Evolutionary conservation across 2,329 filamentous ascomycete species (phyloP).

Genomic region (Colletotrichum costaricense): DNA sequence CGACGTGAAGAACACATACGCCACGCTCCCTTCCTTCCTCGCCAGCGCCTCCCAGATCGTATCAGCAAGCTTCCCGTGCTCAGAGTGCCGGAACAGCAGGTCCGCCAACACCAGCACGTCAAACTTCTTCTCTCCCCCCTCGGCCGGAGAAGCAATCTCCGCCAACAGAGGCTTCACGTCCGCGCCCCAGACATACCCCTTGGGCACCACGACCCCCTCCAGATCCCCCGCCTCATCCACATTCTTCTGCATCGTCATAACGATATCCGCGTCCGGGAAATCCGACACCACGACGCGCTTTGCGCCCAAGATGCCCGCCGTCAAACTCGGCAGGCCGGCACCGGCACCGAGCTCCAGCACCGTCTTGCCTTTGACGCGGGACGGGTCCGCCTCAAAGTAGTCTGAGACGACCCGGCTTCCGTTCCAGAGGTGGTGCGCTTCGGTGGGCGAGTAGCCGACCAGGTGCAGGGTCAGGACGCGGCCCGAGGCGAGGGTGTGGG

Average conservation of each 20-base stretch:
- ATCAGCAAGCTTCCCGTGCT: constrained; percentile 81
- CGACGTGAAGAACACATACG: constrained; percentile 93
- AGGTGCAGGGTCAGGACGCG: constrained; percentile 77
- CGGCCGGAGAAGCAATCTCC: constrained; percentile 56
- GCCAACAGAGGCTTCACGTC: constrained; percentile 68
- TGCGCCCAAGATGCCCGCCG: constrained; percentile 80
- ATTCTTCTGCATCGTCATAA: constrained; percentile 83
- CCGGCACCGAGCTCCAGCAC: constrained; percentile 92
- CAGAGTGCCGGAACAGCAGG: constrained; percentile 89
- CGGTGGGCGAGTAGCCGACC: constrained; percentile 88
- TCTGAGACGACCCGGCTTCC: constrained; percentile 81
- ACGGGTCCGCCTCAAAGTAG: constrained; percentile 79
- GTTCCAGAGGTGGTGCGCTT: constrained; percentile 94
- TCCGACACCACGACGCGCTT: constrained; percentile 82
- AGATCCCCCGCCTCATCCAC: constrained; percentile 62
- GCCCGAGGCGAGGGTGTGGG: constrained; percentile 77
- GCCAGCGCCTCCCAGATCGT: constrained; percentile 77
- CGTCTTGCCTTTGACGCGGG: constrained; percentile 72
- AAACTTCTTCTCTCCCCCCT: constrained; percentile 60
- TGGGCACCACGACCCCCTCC: constrained; percentile 59
- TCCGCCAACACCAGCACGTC: constrained; percentile 90
- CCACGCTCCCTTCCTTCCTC: constrained; percentile 64
- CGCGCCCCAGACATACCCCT: constrained; percentile 88
- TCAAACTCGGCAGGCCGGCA: constrained; percentile 84
- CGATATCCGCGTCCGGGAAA: constrained; percentile 86